These are phyloP conservation scores for Gentiana dahurica DNA, from an alignment of 257 asterid species.

Conservation along the genomic window DNA sequence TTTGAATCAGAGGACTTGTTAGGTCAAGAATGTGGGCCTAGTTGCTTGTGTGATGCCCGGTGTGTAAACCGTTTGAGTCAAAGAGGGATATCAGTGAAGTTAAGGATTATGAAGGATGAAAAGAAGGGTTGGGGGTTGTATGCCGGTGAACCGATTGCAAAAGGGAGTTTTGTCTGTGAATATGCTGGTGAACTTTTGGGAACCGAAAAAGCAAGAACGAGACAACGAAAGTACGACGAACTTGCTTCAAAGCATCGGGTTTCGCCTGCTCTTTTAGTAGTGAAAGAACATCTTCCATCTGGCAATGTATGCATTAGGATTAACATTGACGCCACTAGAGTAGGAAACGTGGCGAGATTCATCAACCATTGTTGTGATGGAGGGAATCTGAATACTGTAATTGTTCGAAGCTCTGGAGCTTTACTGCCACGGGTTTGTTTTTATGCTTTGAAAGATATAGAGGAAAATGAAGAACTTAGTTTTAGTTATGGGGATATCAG, in stretches of 20 bases:
- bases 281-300: slow-evolving; percentile 73
- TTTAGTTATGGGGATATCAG: slow-evolving; percentile 71
- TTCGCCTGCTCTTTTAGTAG: slow-evolving; percentile 68
- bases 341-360: slow-evolving; percentile 73
- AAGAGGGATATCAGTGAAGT: slow-evolving; percentile 35
- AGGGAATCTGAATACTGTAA: slow-evolving; percentile 50
- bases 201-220: slow-evolving; percentile 53
- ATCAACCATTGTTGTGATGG: slow-evolving; percentile 94
- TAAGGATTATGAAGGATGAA: slow-evolving; percentile 52
- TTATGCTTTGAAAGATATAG: slow-evolving; percentile 52
- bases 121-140: slow-evolving; percentile 69
- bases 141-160: slow-evolving; percentile 50
- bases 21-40: slow-evolving; percentile 68
- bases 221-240: slow-evolving; percentile 54
- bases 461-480: slow-evolving; percentile 57
- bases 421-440: slow-evolving; percentile 81
- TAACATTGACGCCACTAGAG: slow-evolving; percentile 75
- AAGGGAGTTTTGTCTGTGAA: slow-evolving; percentile 67
- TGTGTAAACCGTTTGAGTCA: slow-evolving; percentile 65
- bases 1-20: slow-evolving; percentile 18
- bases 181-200: slow-evolving; percentile 86
- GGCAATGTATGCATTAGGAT: slow-evolving; percentile 64
- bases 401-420: slow-evolving; percentile 76
- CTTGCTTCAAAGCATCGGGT: slow-evolving; percentile 18
- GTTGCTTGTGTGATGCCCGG: slow-evolving; percentile 43